Evolutionary conservation across 352 stramenopile genomes (phyloP).

Genomic region (Phytophthora litchii): DNA sequence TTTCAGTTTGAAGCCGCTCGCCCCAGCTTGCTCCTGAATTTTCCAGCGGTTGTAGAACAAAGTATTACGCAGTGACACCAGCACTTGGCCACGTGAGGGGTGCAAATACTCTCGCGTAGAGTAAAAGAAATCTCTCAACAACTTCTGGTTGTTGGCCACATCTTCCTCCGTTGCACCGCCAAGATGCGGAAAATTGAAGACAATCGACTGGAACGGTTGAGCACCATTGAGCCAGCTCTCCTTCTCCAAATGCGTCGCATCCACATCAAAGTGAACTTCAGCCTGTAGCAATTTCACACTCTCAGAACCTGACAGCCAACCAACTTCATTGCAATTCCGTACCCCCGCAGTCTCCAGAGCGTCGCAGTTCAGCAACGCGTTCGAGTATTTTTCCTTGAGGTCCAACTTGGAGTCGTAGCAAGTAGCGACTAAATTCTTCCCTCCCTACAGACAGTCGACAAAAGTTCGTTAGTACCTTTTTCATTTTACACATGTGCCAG

Average conservation of each 20-base stretch:
- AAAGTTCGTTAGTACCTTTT: not conserved
- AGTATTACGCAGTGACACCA: conserved; percentile 78
- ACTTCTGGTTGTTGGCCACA: conserved; percentile 81
- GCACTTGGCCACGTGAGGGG: conserved; percentile 61
- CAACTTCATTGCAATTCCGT: conserved; percentile 3
- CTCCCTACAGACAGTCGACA: conserved; percentile 43
- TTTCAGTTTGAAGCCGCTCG: conserved; percentile 71
- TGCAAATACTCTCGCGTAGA: conserved; percentile 67
- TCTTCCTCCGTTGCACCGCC: conserved; percentile 83
- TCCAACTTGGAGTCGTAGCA: conserved; percentile 79
- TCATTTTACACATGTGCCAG: not conserved
- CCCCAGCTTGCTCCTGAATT: conserved; percentile 67
- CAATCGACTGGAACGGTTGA: conserved; percentile 66
- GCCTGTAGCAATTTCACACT: conserved; percentile 35
- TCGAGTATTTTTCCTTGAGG: conserved; percentile 77
- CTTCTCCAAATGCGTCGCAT: conserved; percentile 69
- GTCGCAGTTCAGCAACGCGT: conserved; percentile 69
- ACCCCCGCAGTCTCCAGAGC: conserved; percentile 75
- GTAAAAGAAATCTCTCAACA: conserved; percentile 81
- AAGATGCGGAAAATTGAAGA: conserved; percentile 90
- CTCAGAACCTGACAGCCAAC: not conserved
- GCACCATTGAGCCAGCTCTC: conserved; percentile 52
- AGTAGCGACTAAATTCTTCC: conserved; percentile 67
- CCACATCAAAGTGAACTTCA: conserved; percentile 67
- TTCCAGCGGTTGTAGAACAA: conserved; percentile 88